Evolutionary conservation across 768 basidiomycete genomes (phyloP), one percentile per base, ranked within the genome.

Genomic region (Mycena galopus): DNA sequence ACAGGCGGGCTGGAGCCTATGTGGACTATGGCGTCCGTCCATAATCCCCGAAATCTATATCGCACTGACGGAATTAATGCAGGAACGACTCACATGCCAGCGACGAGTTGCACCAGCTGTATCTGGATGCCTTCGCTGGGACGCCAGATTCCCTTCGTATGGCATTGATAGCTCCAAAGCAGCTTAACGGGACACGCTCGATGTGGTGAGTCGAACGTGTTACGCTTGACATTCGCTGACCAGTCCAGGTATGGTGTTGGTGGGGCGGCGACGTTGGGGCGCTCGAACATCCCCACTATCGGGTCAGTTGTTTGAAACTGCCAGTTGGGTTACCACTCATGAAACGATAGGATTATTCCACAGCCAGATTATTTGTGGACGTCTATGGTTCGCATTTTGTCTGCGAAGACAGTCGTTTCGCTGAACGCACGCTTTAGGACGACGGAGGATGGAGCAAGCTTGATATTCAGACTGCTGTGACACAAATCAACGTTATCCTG

Each of bases 381-480:
- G 11, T 60, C 77, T 0, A 77, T 78, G 78, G 60, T 51, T 3
- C 7, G 23, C 39, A 39, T 11, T 51, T 11, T 51, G 0, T 51
- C 27, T 7, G n/a, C 9, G n/a, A 8, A 47, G 2, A 8, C 50
- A 12, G 17, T 25, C 12, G 12, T 11, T 51, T 51, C 0, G 50
- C 25, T 25, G 25, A 27, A n/a, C n/a, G n/a, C 50, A 3, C 10
- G 16, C 9, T 51, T 51, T 16, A 51, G 50, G 50, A 74, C 30
- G 80, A 81, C 56, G 80, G 81, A 14, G 81, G 81, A 7, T 81
- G 81, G 81, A 81, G 80, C 58, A 81, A 76, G 60, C 69, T 81
- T 1, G 75, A 79, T 50, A 65, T 81, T 5, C 42, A 63, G 39
- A 75, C 69, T 35, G 77, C 67, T 14, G 62, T 80, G 14, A 59